These are phyloP conservation scores for Coemansia sp. DNA, from an alignment of 192 early-diverging fungal species.

Conservation along the genomic window DNA sequence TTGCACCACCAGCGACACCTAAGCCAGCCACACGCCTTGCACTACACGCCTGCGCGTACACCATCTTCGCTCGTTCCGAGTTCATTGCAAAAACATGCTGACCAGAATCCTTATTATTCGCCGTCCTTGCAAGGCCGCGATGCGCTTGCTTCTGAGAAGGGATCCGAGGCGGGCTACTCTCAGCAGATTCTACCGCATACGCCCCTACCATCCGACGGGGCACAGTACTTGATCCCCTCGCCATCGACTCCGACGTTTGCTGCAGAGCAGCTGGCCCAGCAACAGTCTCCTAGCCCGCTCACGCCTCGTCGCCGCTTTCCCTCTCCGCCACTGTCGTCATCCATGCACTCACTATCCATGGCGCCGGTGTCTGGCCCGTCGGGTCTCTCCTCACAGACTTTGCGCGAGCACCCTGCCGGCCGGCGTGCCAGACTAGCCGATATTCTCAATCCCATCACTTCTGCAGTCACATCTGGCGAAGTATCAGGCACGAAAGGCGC, in stretches of 20 bases:
- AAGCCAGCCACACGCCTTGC: slow-evolving; percentile 35
- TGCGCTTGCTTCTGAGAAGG: slow-evolving; percentile 12
- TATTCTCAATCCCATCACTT: slow-evolving; percentile 43
- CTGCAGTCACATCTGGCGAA: neutral
- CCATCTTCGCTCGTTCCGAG: neutral
- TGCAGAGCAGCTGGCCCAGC: slow-evolving; percentile 15
- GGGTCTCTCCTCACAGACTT: neutral
- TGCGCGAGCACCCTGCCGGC: slow-evolving; percentile 17
- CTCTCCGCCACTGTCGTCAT: slow-evolving; percentile 35
- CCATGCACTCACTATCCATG: slow-evolving; percentile 40
- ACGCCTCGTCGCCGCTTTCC: slow-evolving; percentile 12
- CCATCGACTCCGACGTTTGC: slow-evolving; percentile 28
- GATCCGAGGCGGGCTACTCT: slow-evolving; percentile 3
- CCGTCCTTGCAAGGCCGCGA: slow-evolving; percentile 5
- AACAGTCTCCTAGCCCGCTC: slow-evolving; percentile 40
- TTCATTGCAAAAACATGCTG: slow-evolving; percentile 8
- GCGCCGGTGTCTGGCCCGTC: slow-evolving; percentile 7
- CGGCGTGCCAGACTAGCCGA: slow-evolving; percentile 34
- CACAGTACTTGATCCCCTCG: slow-evolving; percentile 25
- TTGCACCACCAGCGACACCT: slow-evolving; percentile 47
- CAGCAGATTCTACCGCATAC: slow-evolving; percentile 7
- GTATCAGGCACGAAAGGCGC: neutral
- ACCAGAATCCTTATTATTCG: neutral
- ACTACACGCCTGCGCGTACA: slow-evolving; percentile 11
- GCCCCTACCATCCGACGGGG: slow-evolving; percentile 6